These are phyloP conservation scores for Lecanicillium sp. DNA, from an alignment of 2,329 filamentous ascomycete genomes.

Conservation along the genomic window DNA sequence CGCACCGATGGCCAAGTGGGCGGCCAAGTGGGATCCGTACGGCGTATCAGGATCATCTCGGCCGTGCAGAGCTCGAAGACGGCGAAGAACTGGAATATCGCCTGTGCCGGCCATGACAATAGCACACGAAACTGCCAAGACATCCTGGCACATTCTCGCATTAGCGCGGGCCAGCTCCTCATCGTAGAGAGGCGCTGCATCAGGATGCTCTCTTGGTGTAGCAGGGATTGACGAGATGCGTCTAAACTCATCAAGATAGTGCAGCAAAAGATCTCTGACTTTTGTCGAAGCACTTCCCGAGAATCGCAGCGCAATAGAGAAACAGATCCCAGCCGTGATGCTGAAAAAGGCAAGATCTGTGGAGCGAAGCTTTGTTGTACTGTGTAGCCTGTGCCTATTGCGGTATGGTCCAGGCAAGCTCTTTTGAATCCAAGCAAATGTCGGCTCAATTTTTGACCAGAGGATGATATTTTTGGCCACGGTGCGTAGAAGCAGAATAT, in stretches of 20 bases:
- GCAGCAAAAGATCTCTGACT: constrained; percentile 74
- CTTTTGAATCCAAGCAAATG: constrained; percentile 64
- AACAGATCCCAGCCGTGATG: constrained; percentile 82
- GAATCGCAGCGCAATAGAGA: constrained; percentile 66
- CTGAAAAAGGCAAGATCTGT: constrained; percentile 89
- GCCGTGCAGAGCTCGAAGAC: constrained; percentile 81
- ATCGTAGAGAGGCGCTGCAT: constrained; percentile 56
- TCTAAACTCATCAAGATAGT: constrained; percentile 82
- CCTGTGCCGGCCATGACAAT: constrained; percentile 96
- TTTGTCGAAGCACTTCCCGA: constrained; percentile 62
- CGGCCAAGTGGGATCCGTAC: constrained; percentile 89
- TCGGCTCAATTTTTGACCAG: constrained; percentile 76
- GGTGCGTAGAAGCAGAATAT: constrained; percentile 84
- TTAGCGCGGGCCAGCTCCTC: constrained; percentile 75
- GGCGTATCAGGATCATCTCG: constrained; percentile 75
- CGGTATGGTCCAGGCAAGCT: constrained; percentile 68
- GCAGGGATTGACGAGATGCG: constrained; percentile 58
- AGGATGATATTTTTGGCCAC: constrained; percentile 86
- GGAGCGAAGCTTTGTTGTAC: constrained; percentile 58
- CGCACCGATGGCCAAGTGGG: constrained; percentile 83
- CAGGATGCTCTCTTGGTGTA: constrained; percentile 18
- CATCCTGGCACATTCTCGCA: constrained; percentile 83
- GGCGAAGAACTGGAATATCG: constrained; percentile 76
- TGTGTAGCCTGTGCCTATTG: constrained; percentile 49
- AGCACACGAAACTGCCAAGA: constrained; percentile 72